Evolutionary conservation across 768 basidiomycete species (phyloP).

Genomic region (Rhizopogon salebrosus): DNA sequence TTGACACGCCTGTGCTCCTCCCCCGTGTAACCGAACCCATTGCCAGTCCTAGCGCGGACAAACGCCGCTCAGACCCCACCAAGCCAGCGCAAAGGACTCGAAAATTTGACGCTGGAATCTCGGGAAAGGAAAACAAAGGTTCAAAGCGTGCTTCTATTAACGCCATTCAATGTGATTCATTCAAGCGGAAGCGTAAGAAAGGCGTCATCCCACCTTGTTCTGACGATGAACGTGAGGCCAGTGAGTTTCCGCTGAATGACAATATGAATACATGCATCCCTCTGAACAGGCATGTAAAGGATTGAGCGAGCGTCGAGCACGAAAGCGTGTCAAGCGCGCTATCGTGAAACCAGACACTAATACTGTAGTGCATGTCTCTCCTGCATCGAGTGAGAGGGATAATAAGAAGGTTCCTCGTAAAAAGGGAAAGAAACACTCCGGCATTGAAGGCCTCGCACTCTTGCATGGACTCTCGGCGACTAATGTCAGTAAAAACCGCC

Average conservation of each 20-base stretch:
- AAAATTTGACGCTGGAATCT: neutral
- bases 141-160: neutral
- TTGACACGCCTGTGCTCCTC: slow-evolving; percentile 53
- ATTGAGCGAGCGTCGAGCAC: slow-evolving; percentile 57
- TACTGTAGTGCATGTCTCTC: slow-evolving; percentile 1
- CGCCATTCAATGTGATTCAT: slow-evolving; percentile 2
- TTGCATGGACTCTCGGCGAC: slow-evolving; percentile 32
- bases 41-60: neutral
- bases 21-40: slow-evolving; percentile 31
- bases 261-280: neutral
- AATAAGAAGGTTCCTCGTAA: slow-evolving; percentile 9
- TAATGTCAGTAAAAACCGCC: slow-evolving; percentile 31
- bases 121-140: neutral
- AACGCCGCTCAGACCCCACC: neutral
- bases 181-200: slow-evolving; percentile 19
- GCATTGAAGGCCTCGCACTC: slow-evolving; percentile 26
- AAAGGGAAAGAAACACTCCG: slow-evolving; percentile 17
- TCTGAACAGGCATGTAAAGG: slow-evolving; percentile 33
- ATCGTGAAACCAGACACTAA: slow-evolving; percentile 36
- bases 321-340: slow-evolving; percentile 52
- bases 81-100: slow-evolving; percentile 1
- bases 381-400: slow-evolving; percentile 3
- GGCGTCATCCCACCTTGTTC: slow-evolving; percentile 10
- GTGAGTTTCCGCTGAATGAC: slow-evolving; percentile 21
- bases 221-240: slow-evolving; percentile 32